These are phyloP conservation scores for Clarkia xantiana DNA, from an alignment of 345 rosid species.

Conservation along the genomic window DNA sequence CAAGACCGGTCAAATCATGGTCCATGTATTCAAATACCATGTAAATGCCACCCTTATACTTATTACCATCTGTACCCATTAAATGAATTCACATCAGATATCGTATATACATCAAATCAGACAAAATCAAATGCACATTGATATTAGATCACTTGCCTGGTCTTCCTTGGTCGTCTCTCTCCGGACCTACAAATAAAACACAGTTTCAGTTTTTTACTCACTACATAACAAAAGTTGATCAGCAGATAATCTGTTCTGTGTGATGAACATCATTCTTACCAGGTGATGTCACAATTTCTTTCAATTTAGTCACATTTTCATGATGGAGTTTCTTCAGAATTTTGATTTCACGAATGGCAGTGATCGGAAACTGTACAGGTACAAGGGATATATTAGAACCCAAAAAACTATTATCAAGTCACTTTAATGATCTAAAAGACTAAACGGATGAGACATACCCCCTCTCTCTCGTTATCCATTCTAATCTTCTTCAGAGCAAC, in stretches of 20 bases:
- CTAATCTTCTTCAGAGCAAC: conserved; percentile 92
- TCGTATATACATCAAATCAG: not conserved
- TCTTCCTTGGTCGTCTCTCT: conserved; percentile 77
- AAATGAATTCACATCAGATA: not conserved
- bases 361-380: conserved; percentile 47
- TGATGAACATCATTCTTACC: conserved; percentile 16
- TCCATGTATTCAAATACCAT: conserved; percentile 99
- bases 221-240: no score
- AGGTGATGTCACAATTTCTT: conserved; percentile 67
- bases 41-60: conserved; percentile 89
- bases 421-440: not conserved
- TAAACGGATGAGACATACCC: conserved; percentile 33
- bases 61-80: conserved; percentile 55
- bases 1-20: conserved; percentile 89
- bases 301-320: conserved; percentile 54
- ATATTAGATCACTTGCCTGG: conserved; percentile 39
- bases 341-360: conserved; percentile 76
- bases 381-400: not conserved
- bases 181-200: conserved; percentile 40
- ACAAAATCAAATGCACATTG: not conserved
- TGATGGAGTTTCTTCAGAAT: conserved; percentile 64
- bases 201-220: no score
- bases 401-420: not conserved
- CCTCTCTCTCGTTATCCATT: conserved; percentile 97
- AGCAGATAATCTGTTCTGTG: not conserved